Percentiles rank a stretch among this genome's conserved stretches.
Conservation (phyloP, 768 basidiomycete genomes). For the Daedaleopsis nitida region DNA sequence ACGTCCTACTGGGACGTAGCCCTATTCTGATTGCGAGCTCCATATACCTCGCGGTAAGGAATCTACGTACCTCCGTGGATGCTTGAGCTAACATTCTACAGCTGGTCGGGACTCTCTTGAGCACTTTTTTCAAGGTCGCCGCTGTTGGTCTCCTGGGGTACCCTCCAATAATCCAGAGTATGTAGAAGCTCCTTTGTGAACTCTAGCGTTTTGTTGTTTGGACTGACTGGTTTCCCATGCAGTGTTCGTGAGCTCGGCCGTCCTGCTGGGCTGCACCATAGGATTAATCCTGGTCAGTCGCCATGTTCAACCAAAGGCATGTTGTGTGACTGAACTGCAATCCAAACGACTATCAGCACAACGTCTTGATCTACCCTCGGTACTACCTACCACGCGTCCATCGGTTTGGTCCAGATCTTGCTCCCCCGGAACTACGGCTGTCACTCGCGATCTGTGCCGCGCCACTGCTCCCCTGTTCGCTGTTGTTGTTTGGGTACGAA, state of each 20-base stretch:
- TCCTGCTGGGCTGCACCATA: slow-evolving; percentile 49
- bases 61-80: neutral
- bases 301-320: too few relatives aligned
- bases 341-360: slow-evolving; percentile 33
- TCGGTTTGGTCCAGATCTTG: slow-evolving; percentile 47
- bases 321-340: too few relatives aligned
- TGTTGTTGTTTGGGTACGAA: slow-evolving; percentile 60
- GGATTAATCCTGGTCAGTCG: slow-evolving; percentile 46
- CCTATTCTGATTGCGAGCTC: slow-evolving; percentile 38
- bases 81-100: slow-evolving; percentile 19
- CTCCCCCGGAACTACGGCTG: slow-evolving; percentile 63
- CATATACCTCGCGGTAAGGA: slow-evolving; percentile 58
- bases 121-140: slow-evolving; percentile 59
- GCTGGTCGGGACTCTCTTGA: slow-evolving; percentile 66
- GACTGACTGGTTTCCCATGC: neutral
- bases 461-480: slow-evolving; percentile 52
- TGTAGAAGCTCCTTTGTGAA: neutral
- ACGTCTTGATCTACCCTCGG: slow-evolving; percentile 49
- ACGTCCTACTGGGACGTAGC: slow-evolving; percentile 49
- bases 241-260: slow-evolving; percentile 48
- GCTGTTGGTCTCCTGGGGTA: slow-evolving; percentile 59
- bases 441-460: slow-evolving; percentile 50
- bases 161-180: slow-evolving; percentile 44
- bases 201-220: too few relatives aligned
- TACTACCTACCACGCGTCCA: slow-evolving; percentile 35